These are phyloP conservation scores for Nakaseomyces uthaithaninus DNA, from an alignment of 1,139 yeast genomes.

Conservation along the genomic window DNA sequence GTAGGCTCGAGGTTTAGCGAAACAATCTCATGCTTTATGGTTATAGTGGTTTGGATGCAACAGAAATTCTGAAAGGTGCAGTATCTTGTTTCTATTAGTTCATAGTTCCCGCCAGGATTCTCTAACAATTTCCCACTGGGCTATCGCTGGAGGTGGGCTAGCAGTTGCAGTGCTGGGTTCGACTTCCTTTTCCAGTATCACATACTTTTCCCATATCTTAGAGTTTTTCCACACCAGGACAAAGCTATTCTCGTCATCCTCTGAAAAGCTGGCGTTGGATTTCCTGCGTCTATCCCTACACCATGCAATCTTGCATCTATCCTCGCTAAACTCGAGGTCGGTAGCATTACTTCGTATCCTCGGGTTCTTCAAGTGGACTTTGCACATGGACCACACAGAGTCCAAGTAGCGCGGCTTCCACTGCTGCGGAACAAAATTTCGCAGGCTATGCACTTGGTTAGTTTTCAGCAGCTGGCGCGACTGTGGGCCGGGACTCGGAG, in stretches of 20 bases:
- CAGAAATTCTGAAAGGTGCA: too few relatives aligned
- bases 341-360: slow-evolving; percentile 17
- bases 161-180: slow-evolving; percentile 4
- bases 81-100: too few relatives aligned
- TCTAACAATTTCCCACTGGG: slow-evolving; percentile 52
- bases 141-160: slow-evolving; percentile 11
- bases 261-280: slow-evolving; percentile 15
- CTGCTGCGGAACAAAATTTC: slow-evolving; percentile 52
- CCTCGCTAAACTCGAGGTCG: slow-evolving; percentile 18
- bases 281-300: slow-evolving; percentile 15
- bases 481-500: slow-evolving; percentile 3
- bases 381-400: slow-evolving; percentile 85
- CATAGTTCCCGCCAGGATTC: slow-evolving; percentile 60
- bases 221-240: slow-evolving; percentile 68
- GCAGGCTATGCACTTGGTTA: slow-evolving; percentile 63
- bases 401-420: slow-evolving; percentile 63
- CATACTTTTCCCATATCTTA: slow-evolving; percentile 81
- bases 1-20: too few relatives aligned
- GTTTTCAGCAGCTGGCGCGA: slow-evolving; percentile 22
- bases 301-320: slow-evolving; percentile 32
- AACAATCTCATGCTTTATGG: too few relatives aligned
- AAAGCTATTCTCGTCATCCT: slow-evolving; percentile 44
- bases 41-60: too few relatives aligned
- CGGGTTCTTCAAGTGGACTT: slow-evolving; percentile 50
- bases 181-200: slow-evolving; percentile 45